These are phyloP conservation scores for Metschnikowia lochheadii DNA, from an alignment of 805 yeast species.

Conservation along the genomic window DNA sequence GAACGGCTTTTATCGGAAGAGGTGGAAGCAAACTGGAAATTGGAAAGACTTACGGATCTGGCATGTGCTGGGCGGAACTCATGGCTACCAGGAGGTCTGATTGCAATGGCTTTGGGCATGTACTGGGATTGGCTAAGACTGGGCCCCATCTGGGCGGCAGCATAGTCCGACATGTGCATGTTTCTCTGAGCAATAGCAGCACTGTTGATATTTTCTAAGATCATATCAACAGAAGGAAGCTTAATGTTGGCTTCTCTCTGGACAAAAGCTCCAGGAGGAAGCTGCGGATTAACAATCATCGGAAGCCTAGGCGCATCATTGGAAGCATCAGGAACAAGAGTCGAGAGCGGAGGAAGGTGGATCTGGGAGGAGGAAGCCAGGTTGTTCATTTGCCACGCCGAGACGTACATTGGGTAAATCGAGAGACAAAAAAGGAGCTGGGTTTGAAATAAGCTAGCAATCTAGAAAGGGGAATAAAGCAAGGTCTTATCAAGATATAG, in stretches of 20 bases:
- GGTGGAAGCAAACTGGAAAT: background rate
- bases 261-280: background rate
- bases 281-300: background rate
- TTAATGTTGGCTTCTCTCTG: background rate
- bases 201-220: constrained; percentile 7
- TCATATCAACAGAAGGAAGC: constrained; percentile 13
- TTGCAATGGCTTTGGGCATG: background rate
- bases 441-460: background rate
- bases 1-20: background rate
- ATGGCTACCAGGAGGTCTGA: background rate
- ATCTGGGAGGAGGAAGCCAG: background rate
- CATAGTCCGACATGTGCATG: background rate
- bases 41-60: background rate
- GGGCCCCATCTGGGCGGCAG: constrained; percentile 1
- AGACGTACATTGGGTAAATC: background rate
- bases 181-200: background rate
- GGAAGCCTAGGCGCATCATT: background rate
- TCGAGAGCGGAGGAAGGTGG: background rate
- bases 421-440: background rate
- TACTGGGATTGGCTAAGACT: background rate
- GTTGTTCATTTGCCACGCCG: background rate
- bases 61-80: background rate
- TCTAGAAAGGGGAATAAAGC: background rate
- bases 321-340: background rate
- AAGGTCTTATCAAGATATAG: constrained; percentile 1